phyloP scores from a whole-genome alignment of 176 grass and related monocot genomes.

The Zea luxurians region DNA sequence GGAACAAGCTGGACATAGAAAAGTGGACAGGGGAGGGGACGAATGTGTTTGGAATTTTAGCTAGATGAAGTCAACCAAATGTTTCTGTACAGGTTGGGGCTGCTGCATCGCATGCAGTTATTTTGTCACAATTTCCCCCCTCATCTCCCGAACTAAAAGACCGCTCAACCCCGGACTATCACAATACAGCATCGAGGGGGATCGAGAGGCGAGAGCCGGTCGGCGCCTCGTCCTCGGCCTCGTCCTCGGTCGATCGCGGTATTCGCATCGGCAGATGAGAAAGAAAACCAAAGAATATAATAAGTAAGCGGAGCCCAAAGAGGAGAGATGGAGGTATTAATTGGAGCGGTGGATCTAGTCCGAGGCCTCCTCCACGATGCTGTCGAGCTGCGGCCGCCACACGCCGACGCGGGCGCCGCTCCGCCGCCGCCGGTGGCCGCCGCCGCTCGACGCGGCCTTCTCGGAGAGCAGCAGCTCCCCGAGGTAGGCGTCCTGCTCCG shows the following conservation, averaged over 20 bases:
- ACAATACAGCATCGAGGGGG: conserved; percentile 32
- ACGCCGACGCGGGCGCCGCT: conserved; percentile 62
- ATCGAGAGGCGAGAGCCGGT: conserved; percentile 29
- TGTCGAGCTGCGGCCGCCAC: conserved; percentile 78
- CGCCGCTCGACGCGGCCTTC: conserved; percentile 39
- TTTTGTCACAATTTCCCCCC: conserved; percentile 29
- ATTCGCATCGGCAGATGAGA: conserved; percentile 45
- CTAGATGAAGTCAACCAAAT: conserved; percentile 26
- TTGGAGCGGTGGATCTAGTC: conserved; percentile 40
- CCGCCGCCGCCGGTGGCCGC: conserved; percentile 46
- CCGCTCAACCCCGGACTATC: conserved; percentile 36
- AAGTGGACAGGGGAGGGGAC: neutral
- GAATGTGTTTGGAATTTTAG: neutral
- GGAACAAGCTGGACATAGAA: neutral
- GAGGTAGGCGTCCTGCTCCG: conserved; percentile 72
- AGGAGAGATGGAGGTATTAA: conserved; percentile 23
- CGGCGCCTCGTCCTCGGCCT: conserved; percentile 26
- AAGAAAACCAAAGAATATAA: conserved; percentile 42
- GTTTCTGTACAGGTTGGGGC: conserved; percentile 45
- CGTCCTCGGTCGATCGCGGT: conserved; percentile 33
- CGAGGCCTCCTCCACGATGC: conserved; percentile 70
- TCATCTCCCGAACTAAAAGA: conserved; percentile 37
- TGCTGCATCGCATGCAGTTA: conserved; percentile 19
- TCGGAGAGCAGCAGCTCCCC: conserved; percentile 64
- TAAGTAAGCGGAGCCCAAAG: conserved; percentile 5